Evolutionary conservation across 2,329 filamentous ascomycete species (phyloP), one percentile per base, ranked within the genome.

Genomic region (Arthrobotrys megalospora): DNA sequence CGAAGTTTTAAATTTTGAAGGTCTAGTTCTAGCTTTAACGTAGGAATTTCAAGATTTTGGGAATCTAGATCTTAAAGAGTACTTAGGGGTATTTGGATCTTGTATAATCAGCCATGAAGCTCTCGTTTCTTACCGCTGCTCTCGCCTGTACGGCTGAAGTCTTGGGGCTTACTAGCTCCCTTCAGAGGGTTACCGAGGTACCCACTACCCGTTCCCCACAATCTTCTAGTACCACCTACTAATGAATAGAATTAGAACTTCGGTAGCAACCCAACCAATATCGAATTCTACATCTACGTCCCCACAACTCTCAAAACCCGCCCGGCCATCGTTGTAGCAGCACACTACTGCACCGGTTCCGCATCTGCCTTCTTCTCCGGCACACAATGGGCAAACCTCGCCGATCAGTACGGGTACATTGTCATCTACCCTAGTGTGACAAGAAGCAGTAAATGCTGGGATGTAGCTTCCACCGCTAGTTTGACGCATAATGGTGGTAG

Each of bases 311-410:
- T 87, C 83, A 86, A 79, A 84, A 84, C 12, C 0, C 85, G 82
- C 5, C 88, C 88, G 0, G 86, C 87, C 1, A 84, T 90, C 60
- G 84, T 90, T 11, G 87, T 90, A 38, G 88, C 87, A 76, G 86
- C 87, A 41, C 87, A 90, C 84, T 89, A 87, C 85, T 90, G 89
- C 83, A 85, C 86, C 58, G 88, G 89, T 28, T 86, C 86, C 1
- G 89, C 87, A 1, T 82, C 85, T 41, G 86, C 85, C 1, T 87
- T 86, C 80, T 88, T 87, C 83, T 82, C 81, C 3, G 85, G 85
- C 36, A 88, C 87, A 5, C 87, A 87, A 11, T 91, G 88, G 82
- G 87, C 87, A 19, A 84, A 84, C 0, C 84, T 89, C 10, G 87
- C 89, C 5, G 86, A 87, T 76, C 81, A 84, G 53, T 85, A 89